A percentile compares a stretch with the other conserved stretches of the same genome.
Conservation (phyloP, 805 yeast species). For the Teunomyces tritomae region DNA sequence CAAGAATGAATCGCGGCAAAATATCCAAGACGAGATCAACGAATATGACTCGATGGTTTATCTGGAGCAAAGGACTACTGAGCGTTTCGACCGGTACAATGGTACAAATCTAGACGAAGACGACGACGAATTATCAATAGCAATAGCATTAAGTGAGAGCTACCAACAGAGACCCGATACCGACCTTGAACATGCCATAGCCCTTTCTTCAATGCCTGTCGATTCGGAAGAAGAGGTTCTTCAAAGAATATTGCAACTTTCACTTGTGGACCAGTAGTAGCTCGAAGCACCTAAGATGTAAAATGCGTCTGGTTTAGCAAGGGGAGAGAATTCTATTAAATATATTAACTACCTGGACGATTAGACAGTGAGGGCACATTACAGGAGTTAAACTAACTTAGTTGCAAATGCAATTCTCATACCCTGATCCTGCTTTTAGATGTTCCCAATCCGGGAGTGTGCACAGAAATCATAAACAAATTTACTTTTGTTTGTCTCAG, state of each 20-base stretch:
- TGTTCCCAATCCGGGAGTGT: too few species aligned
- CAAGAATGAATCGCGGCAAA: conserved; percentile 19
- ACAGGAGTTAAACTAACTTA: too few species aligned
- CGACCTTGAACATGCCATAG: conserved; percentile 18
- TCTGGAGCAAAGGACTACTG: conserved; percentile 18
- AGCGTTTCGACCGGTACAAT: conserved; percentile 44
- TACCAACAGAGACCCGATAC: conserved; percentile 21
- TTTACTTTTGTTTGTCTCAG: not conserved
- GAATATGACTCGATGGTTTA: conserved; percentile 34
- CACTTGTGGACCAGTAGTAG: conserved; percentile 16
- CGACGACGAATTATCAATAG: conserved; percentile 24
- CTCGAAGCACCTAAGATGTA: too few species aligned
- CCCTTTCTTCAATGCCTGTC: not conserved
- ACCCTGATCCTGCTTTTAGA: too few species aligned
- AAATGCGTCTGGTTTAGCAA: too few species aligned
- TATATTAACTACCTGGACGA: too few species aligned
- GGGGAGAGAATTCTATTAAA: too few species aligned
- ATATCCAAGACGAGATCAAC: conserved; percentile 33
- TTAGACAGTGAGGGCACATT: too few species aligned
- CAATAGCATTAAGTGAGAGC: conserved; percentile 36
- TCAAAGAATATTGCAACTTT: conserved; percentile 17
- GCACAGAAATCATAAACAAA: too few species aligned
- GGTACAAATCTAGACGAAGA: conserved; percentile 36
- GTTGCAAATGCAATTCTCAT: too few species aligned
- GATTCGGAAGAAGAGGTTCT: conserved; percentile 17